Evolutionary conservation across 495 filamentous ascomycete genomes (phyloP).

Genomic region (Penicillium maclennaniae): DNA sequence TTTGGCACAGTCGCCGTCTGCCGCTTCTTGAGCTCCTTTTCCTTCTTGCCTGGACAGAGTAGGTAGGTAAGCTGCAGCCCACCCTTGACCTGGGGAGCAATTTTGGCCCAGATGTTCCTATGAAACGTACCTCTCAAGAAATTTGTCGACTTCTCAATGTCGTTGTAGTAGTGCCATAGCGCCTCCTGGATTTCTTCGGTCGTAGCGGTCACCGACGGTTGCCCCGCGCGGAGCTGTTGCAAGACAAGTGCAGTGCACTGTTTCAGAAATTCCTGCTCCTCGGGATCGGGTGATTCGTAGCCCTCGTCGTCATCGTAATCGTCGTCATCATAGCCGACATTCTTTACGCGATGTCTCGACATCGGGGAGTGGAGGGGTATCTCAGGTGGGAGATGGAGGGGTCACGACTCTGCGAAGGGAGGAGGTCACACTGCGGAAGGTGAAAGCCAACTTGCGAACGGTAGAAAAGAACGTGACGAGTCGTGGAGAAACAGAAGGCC

Average conservation of each 20-base stretch:
- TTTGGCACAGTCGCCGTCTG: conserved; percentile 34
- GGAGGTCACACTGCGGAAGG: background rate
- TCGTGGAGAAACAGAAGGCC: background rate
- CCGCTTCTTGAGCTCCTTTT: conserved; percentile 41
- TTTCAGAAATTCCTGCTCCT: conserved; percentile 41
- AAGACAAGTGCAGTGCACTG: conserved; percentile 38
- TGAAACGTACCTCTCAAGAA: conserved; percentile 66
- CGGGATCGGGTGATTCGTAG: conserved; percentile 42
- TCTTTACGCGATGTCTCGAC: conserved; percentile 48
- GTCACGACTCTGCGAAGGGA: background rate
- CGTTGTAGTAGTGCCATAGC: conserved; percentile 94
- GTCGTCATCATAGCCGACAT: conserved; percentile 43
- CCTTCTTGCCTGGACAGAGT: conserved; percentile 35
- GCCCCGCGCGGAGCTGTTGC: conserved; percentile 36
- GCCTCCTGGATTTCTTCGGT: conserved; percentile 76
- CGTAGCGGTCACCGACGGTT: conserved; percentile 38
- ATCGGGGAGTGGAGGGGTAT: conserved; percentile 22
- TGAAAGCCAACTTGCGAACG: background rate
- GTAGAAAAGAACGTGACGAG: background rate
- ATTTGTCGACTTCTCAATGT: conserved; percentile 75
- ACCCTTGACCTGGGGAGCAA: no score
- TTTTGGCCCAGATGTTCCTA: background rate
- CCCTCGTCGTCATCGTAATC: conserved; percentile 41
- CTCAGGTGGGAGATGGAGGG: background rate
- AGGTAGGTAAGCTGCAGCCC: conserved; percentile 1